Evolutionary conservation across 192 early-diverging fungal species (phyloP).

Genomic region (Gaertneriomyces semiglobifer): DNA sequence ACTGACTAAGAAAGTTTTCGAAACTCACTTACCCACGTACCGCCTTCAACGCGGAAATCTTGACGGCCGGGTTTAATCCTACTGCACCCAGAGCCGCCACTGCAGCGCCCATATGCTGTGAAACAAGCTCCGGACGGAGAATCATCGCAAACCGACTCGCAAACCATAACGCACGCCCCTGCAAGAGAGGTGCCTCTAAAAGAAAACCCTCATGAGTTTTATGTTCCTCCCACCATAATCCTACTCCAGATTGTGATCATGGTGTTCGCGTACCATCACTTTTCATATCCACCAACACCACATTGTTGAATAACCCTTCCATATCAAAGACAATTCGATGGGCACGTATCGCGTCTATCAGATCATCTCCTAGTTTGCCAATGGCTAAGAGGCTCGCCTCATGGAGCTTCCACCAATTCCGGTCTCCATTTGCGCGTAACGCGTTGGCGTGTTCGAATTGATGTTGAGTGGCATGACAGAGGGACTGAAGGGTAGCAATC

Average conservation of each 20-base stretch:
- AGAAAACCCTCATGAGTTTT: neutral
- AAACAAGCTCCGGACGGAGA: conserved; percentile 62
- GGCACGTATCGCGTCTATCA: conserved; percentile 54
- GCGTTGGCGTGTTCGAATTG: conserved; percentile 17
- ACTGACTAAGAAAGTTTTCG: too few relatives aligned
- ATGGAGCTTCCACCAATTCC: conserved; percentile 71
- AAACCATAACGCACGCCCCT: conserved; percentile 89
- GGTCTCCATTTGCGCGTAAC: conserved; percentile 10
- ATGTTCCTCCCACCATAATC: neutral
- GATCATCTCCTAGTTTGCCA: conserved; percentile 59
- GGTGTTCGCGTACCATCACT: conserved; percentile 40
- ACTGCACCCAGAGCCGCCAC: conserved; percentile 60
- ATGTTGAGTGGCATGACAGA: conserved; percentile 22
- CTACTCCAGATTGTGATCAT: neutral
- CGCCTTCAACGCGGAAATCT: conserved; percentile 68
- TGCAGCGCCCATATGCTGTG: conserved; percentile 74
- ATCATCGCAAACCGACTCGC: conserved; percentile 72
- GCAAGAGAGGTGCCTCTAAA: conserved; percentile 72
- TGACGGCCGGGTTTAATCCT: conserved; percentile 56
- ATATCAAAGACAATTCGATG: conserved; percentile 57
- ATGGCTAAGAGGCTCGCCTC: conserved; percentile 79
- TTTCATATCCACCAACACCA: conserved; percentile 71
- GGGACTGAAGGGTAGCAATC: conserved; percentile 48
- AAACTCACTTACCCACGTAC: conserved; percentile 49
- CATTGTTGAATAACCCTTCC: conserved; percentile 72